Percentiles rank a stretch among this genome's conserved stretches.
Conservation (phyloP, 1,284 basidiomycete species). For the Volvariella volvacea region DNA sequence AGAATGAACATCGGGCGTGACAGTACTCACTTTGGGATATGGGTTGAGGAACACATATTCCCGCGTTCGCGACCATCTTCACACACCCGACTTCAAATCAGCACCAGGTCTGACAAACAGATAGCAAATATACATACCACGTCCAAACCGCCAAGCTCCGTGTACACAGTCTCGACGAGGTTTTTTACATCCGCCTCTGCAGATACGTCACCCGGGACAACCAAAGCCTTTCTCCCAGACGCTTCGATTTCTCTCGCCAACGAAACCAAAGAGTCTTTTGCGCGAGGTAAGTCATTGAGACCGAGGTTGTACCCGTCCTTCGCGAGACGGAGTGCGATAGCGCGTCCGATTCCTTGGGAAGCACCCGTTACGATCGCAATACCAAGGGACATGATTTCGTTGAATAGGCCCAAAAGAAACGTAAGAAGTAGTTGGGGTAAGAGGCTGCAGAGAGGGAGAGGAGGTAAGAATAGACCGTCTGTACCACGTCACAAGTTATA, state of each 20-base stretch:
- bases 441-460: not conserved
- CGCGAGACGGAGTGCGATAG: conserved; percentile 15
- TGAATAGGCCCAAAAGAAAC: not conserved
- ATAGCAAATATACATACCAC: conserved; percentile 14
- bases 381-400: not conserved
- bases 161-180: conserved; percentile 16
- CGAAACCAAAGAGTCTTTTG: conserved; percentile 10
- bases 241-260: conserved; percentile 14
- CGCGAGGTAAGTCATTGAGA: conserved; percentile 19
- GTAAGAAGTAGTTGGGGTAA: not conserved
- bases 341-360: conserved; percentile 5
- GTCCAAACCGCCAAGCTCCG: conserved; percentile 20
- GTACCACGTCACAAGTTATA: no score
- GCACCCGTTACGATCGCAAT: conserved; percentile 8
- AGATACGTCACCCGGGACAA: conserved; percentile 19
- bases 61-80: conserved; percentile 28
- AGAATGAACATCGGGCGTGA: not conserved
- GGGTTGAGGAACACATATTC: conserved; percentile 14
- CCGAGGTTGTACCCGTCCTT: conserved; percentile 22
- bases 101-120: not conserved
- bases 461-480: not conserved
- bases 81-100: not conserved
- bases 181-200: conserved; percentile 18
- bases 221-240: conserved; percentile 13
- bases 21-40: conserved; percentile 18